These are phyloP conservation scores for Pseudogymnoascus sp. DNA, from an alignment of 2,329 filamentous ascomycete genomes.

Conservation along the genomic window DNA sequence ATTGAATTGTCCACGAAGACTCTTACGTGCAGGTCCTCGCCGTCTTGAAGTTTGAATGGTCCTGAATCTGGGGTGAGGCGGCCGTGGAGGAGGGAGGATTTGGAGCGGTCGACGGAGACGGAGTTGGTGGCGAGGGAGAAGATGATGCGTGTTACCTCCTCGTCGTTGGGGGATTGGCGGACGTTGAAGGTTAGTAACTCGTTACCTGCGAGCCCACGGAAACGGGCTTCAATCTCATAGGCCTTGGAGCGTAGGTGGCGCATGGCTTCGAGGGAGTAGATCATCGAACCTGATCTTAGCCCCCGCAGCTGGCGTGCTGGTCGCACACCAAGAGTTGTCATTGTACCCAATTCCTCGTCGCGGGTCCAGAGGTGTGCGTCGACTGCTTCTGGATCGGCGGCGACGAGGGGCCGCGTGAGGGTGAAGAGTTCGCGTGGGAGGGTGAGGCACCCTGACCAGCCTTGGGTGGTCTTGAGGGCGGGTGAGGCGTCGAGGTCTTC, in stretches of 20 bases:
- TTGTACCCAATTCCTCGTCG: slow-evolving; percentile 11
- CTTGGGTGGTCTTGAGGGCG: slow-evolving; percentile 13
- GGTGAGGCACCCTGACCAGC: slow-evolving; percentile 17
- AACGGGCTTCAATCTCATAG: slow-evolving; percentile 14
- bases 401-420: slow-evolving; percentile 13
- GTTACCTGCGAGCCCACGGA: slow-evolving; percentile 7
- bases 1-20: slow-evolving; percentile 18
- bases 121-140: slow-evolving; percentile 12
- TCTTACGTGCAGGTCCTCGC: slow-evolving; percentile 14
- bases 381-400: neutral
- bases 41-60: slow-evolving; percentile 12
- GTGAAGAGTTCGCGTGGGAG: slow-evolving; percentile 18
- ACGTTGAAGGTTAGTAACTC: slow-evolving; percentile 17
- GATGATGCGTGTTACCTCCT: slow-evolving; percentile 16
- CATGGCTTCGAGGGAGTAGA: slow-evolving; percentile 3
- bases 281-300: slow-evolving; percentile 9
- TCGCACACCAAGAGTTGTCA: slow-evolving; percentile 15
- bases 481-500: slow-evolving; percentile 10
- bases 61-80: slow-evolving; percentile 10
- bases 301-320: slow-evolving; percentile 14
- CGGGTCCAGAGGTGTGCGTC: neutral
- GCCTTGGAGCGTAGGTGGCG: slow-evolving; percentile 10
- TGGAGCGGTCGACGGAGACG: slow-evolving; percentile 14
- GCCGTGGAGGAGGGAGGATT: slow-evolving; percentile 11
- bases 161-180: slow-evolving; percentile 11